Conservation (phyloP, 2,329 filamentous ascomycete genomes). For the Aureobasidium vineae region DNA sequence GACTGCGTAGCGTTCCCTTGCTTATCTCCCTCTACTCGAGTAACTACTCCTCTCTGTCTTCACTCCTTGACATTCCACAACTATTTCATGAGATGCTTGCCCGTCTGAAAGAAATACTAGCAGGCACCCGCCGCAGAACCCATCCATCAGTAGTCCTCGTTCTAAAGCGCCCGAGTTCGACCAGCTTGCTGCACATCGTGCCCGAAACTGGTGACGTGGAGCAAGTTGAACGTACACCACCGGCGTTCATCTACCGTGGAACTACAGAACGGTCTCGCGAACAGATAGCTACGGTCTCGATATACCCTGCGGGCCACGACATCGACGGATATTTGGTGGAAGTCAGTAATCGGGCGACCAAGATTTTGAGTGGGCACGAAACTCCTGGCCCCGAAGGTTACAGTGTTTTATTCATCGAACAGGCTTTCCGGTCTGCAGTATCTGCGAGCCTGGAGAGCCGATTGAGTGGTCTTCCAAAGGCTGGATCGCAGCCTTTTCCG, state of each 20-base stretch:
- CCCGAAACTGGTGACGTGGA: conserved; percentile 7
- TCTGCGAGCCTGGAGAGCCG: not conserved
- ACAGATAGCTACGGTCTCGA: conserved; percentile 5
- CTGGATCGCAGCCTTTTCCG: not conserved
- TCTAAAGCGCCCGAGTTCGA: not conserved
- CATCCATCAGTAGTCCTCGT: conserved; percentile 4
- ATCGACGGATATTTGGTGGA: not conserved
- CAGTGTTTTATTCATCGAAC: not conserved
- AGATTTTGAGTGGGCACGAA: not conserved
- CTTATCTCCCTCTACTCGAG: not conserved
- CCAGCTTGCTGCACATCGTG: conserved; percentile 6
- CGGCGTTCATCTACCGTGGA: not conserved
- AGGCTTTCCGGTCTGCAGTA: conserved; percentile 11
- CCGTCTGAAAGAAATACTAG: not conserved
- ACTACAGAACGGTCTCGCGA: not conserved
- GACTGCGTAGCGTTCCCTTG: not conserved
- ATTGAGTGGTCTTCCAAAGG: not conserved
- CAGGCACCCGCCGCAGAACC: not conserved
- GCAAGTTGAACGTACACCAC: not conserved
- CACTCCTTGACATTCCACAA: not conserved
- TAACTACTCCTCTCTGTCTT: not conserved
- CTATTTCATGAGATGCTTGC: not conserved
- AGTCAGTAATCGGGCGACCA: not conserved
- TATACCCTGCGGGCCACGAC: not conserved
- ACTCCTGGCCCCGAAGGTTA: not conserved